Percentiles rank a stretch among this genome's conserved stretches.
These are phyloP conservation scores for Phyllostachys edulis DNA, from an alignment of 176 grass and related monocot species.

Conservation along the genomic window DNA sequence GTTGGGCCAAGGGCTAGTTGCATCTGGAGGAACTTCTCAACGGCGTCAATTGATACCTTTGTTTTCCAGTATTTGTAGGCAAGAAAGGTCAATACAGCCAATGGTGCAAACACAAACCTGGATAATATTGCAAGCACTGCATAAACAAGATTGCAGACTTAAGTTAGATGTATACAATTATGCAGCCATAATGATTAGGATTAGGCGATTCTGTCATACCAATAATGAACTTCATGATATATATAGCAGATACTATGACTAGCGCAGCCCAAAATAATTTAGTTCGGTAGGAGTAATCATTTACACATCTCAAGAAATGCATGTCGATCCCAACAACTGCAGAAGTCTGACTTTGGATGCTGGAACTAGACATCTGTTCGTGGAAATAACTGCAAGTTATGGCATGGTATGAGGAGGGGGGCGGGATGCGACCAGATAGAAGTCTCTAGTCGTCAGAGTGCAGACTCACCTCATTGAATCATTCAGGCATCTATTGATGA, in stretches of 20 bases:
- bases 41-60: slow-evolving; percentile 29
- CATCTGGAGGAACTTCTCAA: slow-evolving; percentile 45
- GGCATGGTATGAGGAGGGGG: not conserved
- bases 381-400: slow-evolving; percentile 19
- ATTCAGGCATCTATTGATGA: not conserved
- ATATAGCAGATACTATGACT: not conserved
- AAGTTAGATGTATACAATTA: not conserved
- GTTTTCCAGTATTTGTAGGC: slow-evolving; percentile 43
- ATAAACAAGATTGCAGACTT: not conserved
- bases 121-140: not conserved
- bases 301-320: slow-evolving; percentile 5
- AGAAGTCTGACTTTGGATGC: not conserved
- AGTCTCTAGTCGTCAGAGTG: not conserved
- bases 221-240: not conserved
- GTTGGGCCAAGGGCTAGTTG: slow-evolving; percentile 27
- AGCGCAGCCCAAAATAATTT: slow-evolving; percentile 10
- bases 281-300: not conserved
- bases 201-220: not conserved
- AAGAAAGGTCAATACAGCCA: slow-evolving; percentile 13
- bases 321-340: not conserved
- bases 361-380: not conserved
- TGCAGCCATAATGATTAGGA: not conserved
- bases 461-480: not conserved
- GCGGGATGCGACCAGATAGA: not conserved
- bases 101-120: not conserved